Evolutionary conservation across 495 filamentous ascomycete species (phyloP), one percentile per base, ranked within the genome.

Genomic region (Sphaerosporella brunnea): DNA sequence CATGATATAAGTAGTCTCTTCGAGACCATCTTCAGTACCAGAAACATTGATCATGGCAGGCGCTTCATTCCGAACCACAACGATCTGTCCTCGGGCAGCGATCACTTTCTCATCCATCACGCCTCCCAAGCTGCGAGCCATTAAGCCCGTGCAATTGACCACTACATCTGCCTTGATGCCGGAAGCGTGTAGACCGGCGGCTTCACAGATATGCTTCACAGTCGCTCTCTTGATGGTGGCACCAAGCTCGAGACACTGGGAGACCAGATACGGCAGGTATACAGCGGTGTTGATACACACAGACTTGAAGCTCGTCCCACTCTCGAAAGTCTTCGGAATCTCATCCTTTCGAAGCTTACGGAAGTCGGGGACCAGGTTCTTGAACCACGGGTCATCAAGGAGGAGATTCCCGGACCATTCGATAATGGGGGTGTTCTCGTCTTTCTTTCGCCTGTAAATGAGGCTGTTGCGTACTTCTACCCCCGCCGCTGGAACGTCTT

Each of bases 241-340:
- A 8, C 83, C 84, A 39, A 71, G 69, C 50, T 69, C 69, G 4
- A 78, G 69, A 65, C 84, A 93, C 62, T 87, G 77, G 1, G 77
- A 75, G 0, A 79, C 64, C 0, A 96, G 75, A 72, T 81, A 94
- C 8, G 84, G 77, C 9, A 93, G 76, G 66, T 94, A 94, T 47
- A 94, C 54, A 38, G 82, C 75, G 0, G 80, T 79, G 66, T 96
- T 95, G 59, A 96, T 87, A 64, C 86, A 95, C 20, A 93, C 79
- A 0, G 82, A 87, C 2, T 71, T 82, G 60, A 86, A 94, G 32
- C 67, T 65, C 25, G 73, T 79, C 8, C 72, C 86, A 10, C 74
- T 79, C 49, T 82, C 74, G 34, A 75, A 72, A 0, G 62, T 49
- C 45, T 26, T 8, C 0, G 75, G 71, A 7, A 93, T 65, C 35